Conservation (phyloP, 2,329 filamentous ascomycete genomes). For the Colletotrichum sp. region DNA sequence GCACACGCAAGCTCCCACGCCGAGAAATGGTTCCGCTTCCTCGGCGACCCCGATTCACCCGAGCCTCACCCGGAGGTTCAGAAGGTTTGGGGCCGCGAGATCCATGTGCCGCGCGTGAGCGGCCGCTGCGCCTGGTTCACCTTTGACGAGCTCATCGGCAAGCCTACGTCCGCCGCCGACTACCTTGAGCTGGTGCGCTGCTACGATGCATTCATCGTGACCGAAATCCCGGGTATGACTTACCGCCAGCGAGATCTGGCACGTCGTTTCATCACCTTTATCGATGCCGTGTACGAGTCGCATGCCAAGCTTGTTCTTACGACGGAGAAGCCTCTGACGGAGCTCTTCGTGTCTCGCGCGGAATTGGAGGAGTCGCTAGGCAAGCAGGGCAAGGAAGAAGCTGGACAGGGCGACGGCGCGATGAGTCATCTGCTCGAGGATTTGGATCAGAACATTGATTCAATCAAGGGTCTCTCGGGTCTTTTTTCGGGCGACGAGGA, state of each 20-base stretch:
- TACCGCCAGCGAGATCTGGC: conserved; percentile 85
- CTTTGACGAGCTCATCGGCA: conserved; percentile 89
- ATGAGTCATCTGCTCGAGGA: conserved; percentile 89
- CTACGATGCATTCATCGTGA: conserved; percentile 93
- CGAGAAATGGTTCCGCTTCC: conserved; percentile 93
- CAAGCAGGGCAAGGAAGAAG: conserved; percentile 39
- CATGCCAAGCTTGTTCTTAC: conserved; percentile 96
- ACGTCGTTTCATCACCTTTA: conserved; percentile 93
- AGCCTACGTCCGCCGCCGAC: conserved; percentile 90
- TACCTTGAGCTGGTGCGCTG: conserved; percentile 90
- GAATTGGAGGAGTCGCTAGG: conserved; percentile 66
- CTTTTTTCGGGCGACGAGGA: conserved; percentile 96
- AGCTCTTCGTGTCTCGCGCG: conserved; percentile 81
- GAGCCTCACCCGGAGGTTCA: conserved; percentile 79
- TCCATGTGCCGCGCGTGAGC: conserved; percentile 85
- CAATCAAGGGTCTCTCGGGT: conserved; percentile 77
- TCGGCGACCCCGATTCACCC: conserved; percentile 82
- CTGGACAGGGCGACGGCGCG: conserved; percentile 60
- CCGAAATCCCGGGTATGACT: conserved; percentile 91
- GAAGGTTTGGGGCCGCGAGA: conserved; percentile 90
- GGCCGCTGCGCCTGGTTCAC: conserved; percentile 90
- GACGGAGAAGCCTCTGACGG: conserved; percentile 80
- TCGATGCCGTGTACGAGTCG: conserved; percentile 93
- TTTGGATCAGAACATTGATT: conserved; percentile 81
- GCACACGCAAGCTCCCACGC: conserved; percentile 78